Percentiles rank a stretch among this genome's conserved stretches.
These are phyloP conservation scores for Saturnispora silvae DNA, from an alignment of 805 yeast species.

Conservation along the genomic window DNA sequence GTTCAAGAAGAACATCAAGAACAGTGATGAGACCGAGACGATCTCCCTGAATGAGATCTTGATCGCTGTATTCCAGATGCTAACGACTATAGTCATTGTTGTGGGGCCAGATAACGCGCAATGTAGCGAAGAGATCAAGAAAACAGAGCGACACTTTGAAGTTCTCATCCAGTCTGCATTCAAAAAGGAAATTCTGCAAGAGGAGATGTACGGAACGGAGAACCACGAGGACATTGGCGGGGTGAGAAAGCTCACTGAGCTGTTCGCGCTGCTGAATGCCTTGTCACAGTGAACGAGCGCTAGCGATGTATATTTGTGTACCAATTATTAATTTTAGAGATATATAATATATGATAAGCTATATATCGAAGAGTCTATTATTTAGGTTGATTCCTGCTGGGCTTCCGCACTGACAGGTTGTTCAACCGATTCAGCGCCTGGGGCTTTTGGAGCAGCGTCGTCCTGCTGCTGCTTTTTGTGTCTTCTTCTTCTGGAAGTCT, in stretches of 20 bases:
- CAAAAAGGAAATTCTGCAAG: conserved; percentile 22
- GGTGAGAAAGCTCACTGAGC: conserved; percentile 17
- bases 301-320: too few species aligned
- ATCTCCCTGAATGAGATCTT: conserved; percentile 49
- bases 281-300: too few species aligned
- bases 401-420: too few species aligned
- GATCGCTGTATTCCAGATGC: conserved; percentile 63
- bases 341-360: too few species aligned
- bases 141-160: conserved; percentile 40
- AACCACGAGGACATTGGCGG: conserved; percentile 9
- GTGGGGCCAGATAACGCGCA: conserved; percentile 67
- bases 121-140: conserved; percentile 42
- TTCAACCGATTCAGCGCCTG: too few species aligned
- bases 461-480: neutral
- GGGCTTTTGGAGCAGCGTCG: too few species aligned
- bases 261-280: conserved; percentile 22
- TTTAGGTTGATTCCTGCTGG: too few species aligned
- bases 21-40: conserved; percentile 5
- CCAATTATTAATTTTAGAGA: too few species aligned
- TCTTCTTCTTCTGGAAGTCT: conserved; percentile 3
- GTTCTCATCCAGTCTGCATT: conserved; percentile 44
- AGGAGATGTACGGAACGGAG: conserved; percentile 8
- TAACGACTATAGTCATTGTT: conserved; percentile 56
- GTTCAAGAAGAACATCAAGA: conserved; percentile 8
- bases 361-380: too few species aligned